Conservation (phyloP, 2,329 filamentous ascomycete species). For the Penicillium digitatum region DNA sequence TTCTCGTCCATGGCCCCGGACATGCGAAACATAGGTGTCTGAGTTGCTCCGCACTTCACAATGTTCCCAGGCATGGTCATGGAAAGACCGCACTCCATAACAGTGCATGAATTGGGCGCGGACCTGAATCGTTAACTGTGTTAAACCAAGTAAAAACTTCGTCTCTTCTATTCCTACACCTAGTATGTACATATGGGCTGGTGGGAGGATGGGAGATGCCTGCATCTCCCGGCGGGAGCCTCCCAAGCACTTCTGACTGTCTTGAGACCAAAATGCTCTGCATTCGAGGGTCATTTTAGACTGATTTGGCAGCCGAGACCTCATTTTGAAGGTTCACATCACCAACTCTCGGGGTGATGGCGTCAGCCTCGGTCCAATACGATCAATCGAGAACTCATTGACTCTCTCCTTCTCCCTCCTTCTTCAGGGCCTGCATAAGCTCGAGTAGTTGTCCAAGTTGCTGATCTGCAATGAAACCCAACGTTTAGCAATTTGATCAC, state of each 20-base stretch:
- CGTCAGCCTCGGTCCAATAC: not conserved
- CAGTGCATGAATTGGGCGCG: too few relatives aligned
- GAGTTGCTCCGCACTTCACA: not conserved
- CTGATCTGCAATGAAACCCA: conserved; percentile 59
- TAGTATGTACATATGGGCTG: conserved; percentile 15
- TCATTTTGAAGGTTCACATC: not conserved
- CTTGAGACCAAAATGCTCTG: not conserved
- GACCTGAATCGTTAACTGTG: not conserved
- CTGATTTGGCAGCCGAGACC: not conserved
- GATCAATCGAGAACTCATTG: conserved; percentile 21
- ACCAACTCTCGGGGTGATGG: not conserved
- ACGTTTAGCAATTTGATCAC: not conserved
- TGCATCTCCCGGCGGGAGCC: conserved; percentile 13
- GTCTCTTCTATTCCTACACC: not conserved
- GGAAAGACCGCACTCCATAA: not conserved
- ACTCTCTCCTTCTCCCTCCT: conserved; percentile 35
- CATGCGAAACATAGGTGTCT: not conserved
- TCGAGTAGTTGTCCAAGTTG: conserved; percentile 93
- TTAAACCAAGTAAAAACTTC: not conserved
- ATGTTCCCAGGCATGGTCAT: not conserved
- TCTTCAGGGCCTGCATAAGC: conserved; percentile 75
- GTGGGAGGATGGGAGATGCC: conserved; percentile 16
- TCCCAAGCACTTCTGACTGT: not conserved
- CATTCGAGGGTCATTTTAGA: not conserved
- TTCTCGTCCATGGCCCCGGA: too few relatives aligned